Base-by-base conservation (phyloP, 176 grass and related monocot species). In the Poa pratensis region DNA sequence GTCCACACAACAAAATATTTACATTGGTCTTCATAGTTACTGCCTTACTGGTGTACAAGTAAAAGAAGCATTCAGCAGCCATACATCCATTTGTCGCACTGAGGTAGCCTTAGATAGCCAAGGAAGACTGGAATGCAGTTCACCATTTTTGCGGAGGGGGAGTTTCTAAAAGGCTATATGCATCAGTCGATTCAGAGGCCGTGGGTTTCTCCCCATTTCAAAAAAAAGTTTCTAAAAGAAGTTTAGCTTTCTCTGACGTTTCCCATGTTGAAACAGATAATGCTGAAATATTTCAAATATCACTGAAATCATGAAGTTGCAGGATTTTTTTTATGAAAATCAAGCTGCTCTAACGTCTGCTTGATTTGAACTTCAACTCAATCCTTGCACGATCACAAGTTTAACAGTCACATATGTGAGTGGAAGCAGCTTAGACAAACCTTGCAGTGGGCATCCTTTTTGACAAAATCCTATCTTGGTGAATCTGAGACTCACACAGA, bases 401-500 rank as follows among this genome's bases (percentile, higher is more conserved):
- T 63, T 22, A 58, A 57, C 49, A 59, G n/a, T 52, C 72, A 58
- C 13, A 75, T 57, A 78, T 34, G 13, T 19, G 53, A 80, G 18
- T 18, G 69, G 18, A 79, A 72, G 10, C 30, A 65, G 12, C 20
- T 68, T 6, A 70, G 16, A 53, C 73, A 61, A 75, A 79, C 88
- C 73, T 93, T 79, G 57, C 54, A 45, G 67, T 19, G 73, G 54
- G 28, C 73, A 45, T 12, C 15, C 50, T 86, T 58, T 71, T 77
- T 86, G 81, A 82, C 39, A 35, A 74, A 69, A 32, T 19, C 70
- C 8, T 34, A 9, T 16, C 74, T 88, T 88, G 49, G 51, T 88
- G 35, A 66, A 66, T 30, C 78, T 75, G 71, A 45, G 74, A 53
- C 78, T 79, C 77, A 3, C 28, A 78, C 15, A 90, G 39, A 49